Percentiles rank a stretch among this genome's conserved stretches.
phyloP scores from a whole-genome alignment of 2,329 filamentous ascomycete genomes.

The Aureobasidium subglaciale region DNA sequence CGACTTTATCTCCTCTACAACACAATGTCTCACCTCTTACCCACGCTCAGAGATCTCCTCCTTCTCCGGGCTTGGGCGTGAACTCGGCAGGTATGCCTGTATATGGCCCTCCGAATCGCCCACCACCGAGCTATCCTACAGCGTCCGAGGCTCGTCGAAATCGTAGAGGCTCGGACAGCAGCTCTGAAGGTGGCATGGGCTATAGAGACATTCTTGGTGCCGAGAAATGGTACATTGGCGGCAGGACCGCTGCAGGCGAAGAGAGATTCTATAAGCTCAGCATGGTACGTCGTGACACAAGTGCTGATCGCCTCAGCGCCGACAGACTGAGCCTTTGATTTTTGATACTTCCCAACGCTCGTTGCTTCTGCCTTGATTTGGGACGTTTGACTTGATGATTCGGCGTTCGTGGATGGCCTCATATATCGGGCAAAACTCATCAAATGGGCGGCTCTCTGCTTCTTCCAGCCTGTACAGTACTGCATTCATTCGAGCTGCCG shows the following conservation, averaged over 20 bases:
- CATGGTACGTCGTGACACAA: conserved; percentile 64
- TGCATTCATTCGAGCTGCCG: conserved; percentile 2
- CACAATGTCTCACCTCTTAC: conserved; percentile 32
- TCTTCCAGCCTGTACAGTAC: conserved; percentile 2
- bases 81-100: conserved; percentile 21
- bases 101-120: conserved; percentile 30
- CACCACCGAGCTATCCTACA: conserved; percentile 27
- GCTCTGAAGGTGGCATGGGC: conserved; percentile 60
- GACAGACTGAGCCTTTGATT: conserved; percentile 66
- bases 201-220: conserved; percentile 65
- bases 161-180: conserved; percentile 66
- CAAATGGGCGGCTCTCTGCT: not conserved
- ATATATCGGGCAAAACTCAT: not conserved
- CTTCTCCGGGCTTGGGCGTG: conserved; percentile 18
- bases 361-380: not conserved
- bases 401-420: not conserved
- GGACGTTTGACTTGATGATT: not conserved
- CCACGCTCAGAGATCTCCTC: conserved; percentile 30
- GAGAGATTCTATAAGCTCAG: conserved; percentile 76
- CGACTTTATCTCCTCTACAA: conserved; percentile 31
- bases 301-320: conserved; percentile 66
- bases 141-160: conserved; percentile 26
- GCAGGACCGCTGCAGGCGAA: conserved; percentile 67
- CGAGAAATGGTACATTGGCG: conserved; percentile 78
- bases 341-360: not conserved